phyloP scores from a whole-genome alignment of 2,329 filamentous ascomycete genomes.

The Aspergillus amoenus region DNA sequence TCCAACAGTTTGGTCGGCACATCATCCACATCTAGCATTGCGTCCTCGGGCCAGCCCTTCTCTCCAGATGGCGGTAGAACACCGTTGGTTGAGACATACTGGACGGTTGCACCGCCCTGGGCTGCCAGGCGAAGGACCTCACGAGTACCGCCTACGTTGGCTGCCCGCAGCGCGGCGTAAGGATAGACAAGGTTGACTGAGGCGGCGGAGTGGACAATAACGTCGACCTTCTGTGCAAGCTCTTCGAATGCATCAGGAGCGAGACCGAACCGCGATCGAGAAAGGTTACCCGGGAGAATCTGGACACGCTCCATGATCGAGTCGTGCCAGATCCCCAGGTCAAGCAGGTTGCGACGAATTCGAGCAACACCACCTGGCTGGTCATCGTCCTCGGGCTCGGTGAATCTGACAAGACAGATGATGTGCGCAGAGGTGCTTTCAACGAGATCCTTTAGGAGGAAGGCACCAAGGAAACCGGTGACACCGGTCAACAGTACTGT shows the following conservation, averaged over 20 bases:
- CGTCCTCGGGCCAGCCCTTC: slow-evolving; percentile 69
- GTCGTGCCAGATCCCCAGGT: slow-evolving; percentile 74
- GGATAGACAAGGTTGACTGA: slow-evolving; percentile 81
- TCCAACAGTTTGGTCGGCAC: slow-evolving; percentile 69
- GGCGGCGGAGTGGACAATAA: slow-evolving; percentile 75
- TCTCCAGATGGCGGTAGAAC: slow-evolving; percentile 67
- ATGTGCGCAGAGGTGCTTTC: slow-evolving; percentile 68
- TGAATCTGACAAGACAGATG: slow-evolving; percentile 71
- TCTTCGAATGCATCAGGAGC: slow-evolving; percentile 64
- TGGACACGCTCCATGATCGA: slow-evolving; percentile 75
- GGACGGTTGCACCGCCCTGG: slow-evolving; percentile 67
- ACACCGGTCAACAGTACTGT: slow-evolving; percentile 72
- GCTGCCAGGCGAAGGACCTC: slow-evolving; percentile 72
- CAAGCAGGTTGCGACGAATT: slow-evolving; percentile 73
- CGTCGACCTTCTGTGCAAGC: slow-evolving; percentile 64
- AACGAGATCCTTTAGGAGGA: slow-evolving; percentile 67
- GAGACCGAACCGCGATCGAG: slow-evolving; percentile 67
- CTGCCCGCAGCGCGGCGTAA: slow-evolving; percentile 70
- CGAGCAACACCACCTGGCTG: slow-evolving; percentile 68
- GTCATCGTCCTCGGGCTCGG: slow-evolving; percentile 64
- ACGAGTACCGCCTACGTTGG: slow-evolving; percentile 76
- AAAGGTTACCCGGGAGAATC: slow-evolving; percentile 71
- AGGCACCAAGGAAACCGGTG: slow-evolving; percentile 74
- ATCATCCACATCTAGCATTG: slow-evolving; percentile 65
- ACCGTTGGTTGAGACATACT: slow-evolving; percentile 78